phyloP scores from a whole-genome alignment of 1,284 basidiomycete species.

The Dichomitus squalens region DNA sequence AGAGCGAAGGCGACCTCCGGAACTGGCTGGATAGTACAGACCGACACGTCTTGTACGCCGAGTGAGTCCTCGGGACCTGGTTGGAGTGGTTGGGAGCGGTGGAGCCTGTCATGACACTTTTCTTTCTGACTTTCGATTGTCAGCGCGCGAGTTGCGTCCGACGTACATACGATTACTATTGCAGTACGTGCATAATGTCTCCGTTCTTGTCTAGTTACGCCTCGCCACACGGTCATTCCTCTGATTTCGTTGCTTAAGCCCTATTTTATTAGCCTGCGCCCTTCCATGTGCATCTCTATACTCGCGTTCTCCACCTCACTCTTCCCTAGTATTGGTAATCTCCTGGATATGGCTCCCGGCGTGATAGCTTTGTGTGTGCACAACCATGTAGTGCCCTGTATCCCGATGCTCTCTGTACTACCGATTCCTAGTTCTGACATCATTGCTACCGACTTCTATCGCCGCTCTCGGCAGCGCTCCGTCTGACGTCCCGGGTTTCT shows the following conservation, averaged over 20 bases:
- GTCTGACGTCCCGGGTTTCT: not conserved
- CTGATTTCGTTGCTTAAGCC: constrained; percentile 18
- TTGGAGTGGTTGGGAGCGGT: not conserved
- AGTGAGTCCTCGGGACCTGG: constrained; percentile 37
- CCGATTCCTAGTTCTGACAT: constrained; percentile 9
- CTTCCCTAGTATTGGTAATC: constrained; percentile 4
- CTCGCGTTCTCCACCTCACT: constrained; percentile 14
- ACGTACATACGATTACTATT: constrained; percentile 12
- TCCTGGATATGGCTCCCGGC: constrained; percentile 8
- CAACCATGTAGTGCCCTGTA: constrained; percentile 21
- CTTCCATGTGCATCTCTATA: constrained; percentile 14
- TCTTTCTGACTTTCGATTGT: not conserved
- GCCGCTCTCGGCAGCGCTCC: not conserved
- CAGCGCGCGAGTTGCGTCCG: constrained; percentile 1
- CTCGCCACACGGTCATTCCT: constrained; percentile 5
- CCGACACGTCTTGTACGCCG: constrained; percentile 88
- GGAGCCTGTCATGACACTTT: not conserved
- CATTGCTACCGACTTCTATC: constrained; percentile 2
- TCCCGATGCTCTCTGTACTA: constrained; percentile 13
- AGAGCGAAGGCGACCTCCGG: constrained; percentile 71
- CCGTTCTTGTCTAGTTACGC: constrained; percentile 16
- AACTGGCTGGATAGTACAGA: constrained; percentile 85
- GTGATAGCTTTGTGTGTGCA: constrained; percentile 21
- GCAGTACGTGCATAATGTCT: constrained; percentile 16
- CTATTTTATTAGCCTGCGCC: constrained; percentile 32